Base-by-base conservation (phyloP, 805 yeast genomes). In the Teunomyces stri region DNA sequence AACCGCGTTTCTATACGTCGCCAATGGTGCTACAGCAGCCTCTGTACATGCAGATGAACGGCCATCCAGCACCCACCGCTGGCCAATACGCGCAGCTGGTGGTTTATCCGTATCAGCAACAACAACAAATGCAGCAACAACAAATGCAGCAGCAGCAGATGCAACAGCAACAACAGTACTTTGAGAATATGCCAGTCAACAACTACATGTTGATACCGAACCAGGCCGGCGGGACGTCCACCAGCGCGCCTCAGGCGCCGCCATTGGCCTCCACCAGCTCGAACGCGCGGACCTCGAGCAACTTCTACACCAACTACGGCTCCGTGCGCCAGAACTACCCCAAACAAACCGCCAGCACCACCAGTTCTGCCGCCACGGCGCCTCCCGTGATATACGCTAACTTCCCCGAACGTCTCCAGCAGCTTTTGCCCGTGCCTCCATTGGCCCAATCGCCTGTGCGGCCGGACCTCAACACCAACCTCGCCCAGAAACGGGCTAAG, bases 401-500 rank as follows among this genome's bases (percentile, higher is more conserved):
- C 43, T 62, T 59, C 45, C 55, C 61, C 9, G 65, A 62, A 42
- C 51, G 67, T 21, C 55, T 66, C 31, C 68, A 63, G 46, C 59
- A 52, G 28, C 51, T 64, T 15, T 58, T 80, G 43, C 78, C 81
- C 4, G 61, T 59, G n/a, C 82, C 83, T 0, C 85, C 84, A 1
- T 59, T 80, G 22, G 52, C 70, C 2, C 60, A 69, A 18, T 70
- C 72, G 0, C 69, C 75, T 4, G 61, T 73, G 0, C 66, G 76
- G 30, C 77, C 78, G 0, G 75, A 73, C 20, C 66, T 77, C 4
- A 57, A 70, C 28, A 62, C 66, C 40, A 70, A 73, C 20, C 63
- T 68, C 25, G 67, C 70, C 4, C 74, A 76, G 35, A 80, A 79
- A 48, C 67, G 87, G 29, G 69, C 79, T 6, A 78, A 78, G 53